Evolutionary conservation across 2,329 filamentous ascomycete genomes (phyloP).

Genomic region (Aspergillus puulaauensis): DNA sequence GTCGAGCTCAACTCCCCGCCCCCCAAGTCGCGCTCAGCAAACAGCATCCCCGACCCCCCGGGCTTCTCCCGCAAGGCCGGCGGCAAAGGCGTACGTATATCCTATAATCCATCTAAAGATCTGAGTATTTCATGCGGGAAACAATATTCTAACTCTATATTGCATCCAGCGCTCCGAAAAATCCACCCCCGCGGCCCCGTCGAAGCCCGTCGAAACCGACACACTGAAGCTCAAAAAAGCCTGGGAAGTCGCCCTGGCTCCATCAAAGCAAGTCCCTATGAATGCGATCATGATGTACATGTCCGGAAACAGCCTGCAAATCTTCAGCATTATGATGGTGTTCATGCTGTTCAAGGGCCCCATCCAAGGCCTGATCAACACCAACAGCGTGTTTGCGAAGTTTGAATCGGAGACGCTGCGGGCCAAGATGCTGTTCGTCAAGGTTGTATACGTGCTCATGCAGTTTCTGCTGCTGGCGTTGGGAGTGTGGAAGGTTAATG

Average conservation of each 20-base stretch:
- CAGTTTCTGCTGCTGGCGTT: slow-evolving; percentile 80
- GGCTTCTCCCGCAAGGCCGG: slow-evolving; percentile 63
- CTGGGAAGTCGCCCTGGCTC: slow-evolving; percentile 93
- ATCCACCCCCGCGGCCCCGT: slow-evolving; percentile 22
- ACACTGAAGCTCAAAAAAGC: slow-evolving; percentile 97
- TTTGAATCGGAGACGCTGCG: slow-evolving; percentile 82
- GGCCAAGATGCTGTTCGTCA: slow-evolving; percentile 73
- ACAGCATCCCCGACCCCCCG: slow-evolving; percentile 76
- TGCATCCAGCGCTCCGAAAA: slow-evolving; percentile 32
- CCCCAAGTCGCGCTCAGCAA: slow-evolving; percentile 57
- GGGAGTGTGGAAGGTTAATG: slow-evolving; percentile 95
- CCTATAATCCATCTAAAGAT: not conserved
- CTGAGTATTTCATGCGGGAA: not conserved
- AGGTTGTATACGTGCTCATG: slow-evolving; percentile 82
- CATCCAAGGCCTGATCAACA: slow-evolving; percentile 76
- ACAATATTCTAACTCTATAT: not conserved
- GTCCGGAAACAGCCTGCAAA: slow-evolving; percentile 96
- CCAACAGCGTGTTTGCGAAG: slow-evolving; percentile 83
- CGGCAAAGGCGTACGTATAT: slow-evolving; percentile 38
- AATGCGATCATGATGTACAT: slow-evolving; percentile 99
- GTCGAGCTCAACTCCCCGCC: slow-evolving; percentile 73
- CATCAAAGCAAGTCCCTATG: slow-evolving; percentile 94
- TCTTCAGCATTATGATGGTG: slow-evolving; percentile 99
- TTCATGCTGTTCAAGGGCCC: slow-evolving; percentile 99
- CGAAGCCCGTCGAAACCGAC: slow-evolving; percentile 76